Conservation (phyloP, 192 early-diverging fungal genomes). For the Nowakowskiella sp. region DNA sequence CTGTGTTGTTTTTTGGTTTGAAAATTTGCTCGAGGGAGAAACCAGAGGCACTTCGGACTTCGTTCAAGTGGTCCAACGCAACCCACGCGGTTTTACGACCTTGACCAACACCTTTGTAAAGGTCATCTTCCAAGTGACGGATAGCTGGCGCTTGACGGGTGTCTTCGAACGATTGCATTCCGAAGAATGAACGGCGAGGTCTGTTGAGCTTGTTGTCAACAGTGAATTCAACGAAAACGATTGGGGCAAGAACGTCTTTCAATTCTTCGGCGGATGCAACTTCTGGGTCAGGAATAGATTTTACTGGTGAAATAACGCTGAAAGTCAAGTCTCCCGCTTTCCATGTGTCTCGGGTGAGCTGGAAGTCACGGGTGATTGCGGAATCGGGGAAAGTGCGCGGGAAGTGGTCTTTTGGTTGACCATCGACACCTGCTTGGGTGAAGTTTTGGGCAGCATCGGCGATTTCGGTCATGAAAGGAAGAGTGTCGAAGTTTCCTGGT, state of each 20-base stretch:
- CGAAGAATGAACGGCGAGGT: constrained; percentile 13
- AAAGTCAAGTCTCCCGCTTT: constrained; percentile 11
- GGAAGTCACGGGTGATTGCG: constrained; percentile 11
- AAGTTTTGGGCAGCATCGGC: constrained; percentile 8
- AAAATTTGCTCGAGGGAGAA: constrained; percentile 7
- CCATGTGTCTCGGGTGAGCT: constrained; percentile 8
- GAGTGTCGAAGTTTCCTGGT: constrained; percentile 4
- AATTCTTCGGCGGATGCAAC: not conserved
- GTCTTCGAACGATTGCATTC: constrained; percentile 1
- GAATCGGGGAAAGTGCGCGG: not conserved
- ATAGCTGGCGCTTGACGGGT: constrained; percentile 6
- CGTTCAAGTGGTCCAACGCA: constrained; percentile 5
- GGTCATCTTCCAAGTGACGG: constrained; percentile 9
- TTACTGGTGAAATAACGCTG: constrained; percentile 10
- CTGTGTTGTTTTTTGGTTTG: constrained; percentile 1
- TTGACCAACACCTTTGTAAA: constrained; percentile 9
- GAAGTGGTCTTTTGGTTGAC: not conserved
- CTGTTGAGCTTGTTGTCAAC: constrained; percentile 4
- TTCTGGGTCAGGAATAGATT: constrained; percentile 11
- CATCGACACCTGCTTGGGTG: not conserved
- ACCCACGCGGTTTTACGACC: constrained; percentile 13
- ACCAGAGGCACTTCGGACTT: constrained; percentile 1
- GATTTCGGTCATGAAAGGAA: constrained; percentile 10
- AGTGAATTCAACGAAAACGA: constrained; percentile 9
- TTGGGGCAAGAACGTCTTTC: constrained; percentile 4